Evolutionary conservation across 768 basidiomycete genomes (phyloP).

Genomic region (Psilocybe cyanescens): DNA sequence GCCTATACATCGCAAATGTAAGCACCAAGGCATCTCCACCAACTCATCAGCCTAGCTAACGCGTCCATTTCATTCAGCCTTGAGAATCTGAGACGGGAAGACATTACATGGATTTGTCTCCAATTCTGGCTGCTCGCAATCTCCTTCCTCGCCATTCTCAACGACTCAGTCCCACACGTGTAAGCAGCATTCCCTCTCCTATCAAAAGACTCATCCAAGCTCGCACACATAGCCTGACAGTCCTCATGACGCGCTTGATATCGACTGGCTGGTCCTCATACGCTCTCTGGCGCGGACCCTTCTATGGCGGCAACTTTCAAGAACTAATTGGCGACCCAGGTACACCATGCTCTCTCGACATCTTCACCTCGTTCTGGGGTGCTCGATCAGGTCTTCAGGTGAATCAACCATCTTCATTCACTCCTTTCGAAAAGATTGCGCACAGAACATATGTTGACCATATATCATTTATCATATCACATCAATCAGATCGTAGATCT

Average conservation of each 20-base stretch:
- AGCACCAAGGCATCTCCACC: constrained; percentile 32
- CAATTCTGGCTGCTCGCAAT: constrained; percentile 61
- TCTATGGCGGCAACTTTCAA: constrained; percentile 35
- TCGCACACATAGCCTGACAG: constrained; percentile 43
- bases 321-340: constrained; percentile 40
- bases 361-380: constrained; percentile 49
- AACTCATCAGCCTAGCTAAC: not conserved
- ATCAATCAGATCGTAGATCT: constrained; percentile 49
- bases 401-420: constrained; percentile 4
- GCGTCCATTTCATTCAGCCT: constrained; percentile 43
- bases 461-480: not conserved
- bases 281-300: constrained; percentile 48
- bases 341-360: constrained; percentile 52
- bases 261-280: constrained; percentile 56
- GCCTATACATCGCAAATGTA: constrained; percentile 50
- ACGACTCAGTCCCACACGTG: constrained; percentile 60
- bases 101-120: constrained; percentile 46
- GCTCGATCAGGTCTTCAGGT: constrained; percentile 48
- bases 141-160: constrained; percentile 50
- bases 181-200: constrained; percentile 25
- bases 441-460: not conserved
- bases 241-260: constrained; percentile 48
- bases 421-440: not conserved
- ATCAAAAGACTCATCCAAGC: not conserved
- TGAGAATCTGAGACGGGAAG: constrained; percentile 47